Conservation (phyloP, 2,329 filamentous ascomycete genomes). For the Elsinoe perseae region DNA sequence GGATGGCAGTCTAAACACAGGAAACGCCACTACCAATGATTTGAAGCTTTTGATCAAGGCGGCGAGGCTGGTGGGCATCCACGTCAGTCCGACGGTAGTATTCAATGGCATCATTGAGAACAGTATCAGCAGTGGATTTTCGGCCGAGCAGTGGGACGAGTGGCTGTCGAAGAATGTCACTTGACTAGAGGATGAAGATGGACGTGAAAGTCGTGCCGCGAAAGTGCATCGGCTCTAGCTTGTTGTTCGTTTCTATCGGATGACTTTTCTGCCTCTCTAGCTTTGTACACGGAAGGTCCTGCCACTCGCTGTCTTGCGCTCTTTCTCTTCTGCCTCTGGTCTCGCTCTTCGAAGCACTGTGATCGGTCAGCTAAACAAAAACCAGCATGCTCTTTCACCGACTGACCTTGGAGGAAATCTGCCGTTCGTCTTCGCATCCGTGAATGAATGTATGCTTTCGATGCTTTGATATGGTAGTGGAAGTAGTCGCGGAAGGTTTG, state of each 20-base stretch:
- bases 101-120: slow-evolving; percentile 75
- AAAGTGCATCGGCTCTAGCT: not conserved
- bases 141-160: slow-evolving; percentile 72
- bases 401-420: slow-evolving; percentile 89
- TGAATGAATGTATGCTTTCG: slow-evolving; percentile 97
- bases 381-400: not conserved
- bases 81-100: slow-evolving; percentile 84
- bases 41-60: slow-evolving; percentile 73
- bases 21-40: slow-evolving; percentile 77
- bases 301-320: slow-evolving; percentile 95
- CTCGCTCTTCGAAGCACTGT: slow-evolving; percentile 89
- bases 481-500: slow-evolving; percentile 99
- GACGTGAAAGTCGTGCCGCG: not conserved
- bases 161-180: slow-evolving; percentile 63
- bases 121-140: slow-evolving; percentile 72
- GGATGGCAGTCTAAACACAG: slow-evolving; percentile 64
- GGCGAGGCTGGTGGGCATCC: slow-evolving; percentile 68
- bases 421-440: slow-evolving; percentile 96
- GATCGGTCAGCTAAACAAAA: not conserved
- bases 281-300: slow-evolving; percentile 71
- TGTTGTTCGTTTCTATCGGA: slow-evolving; percentile 2
- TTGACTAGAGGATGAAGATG: slow-evolving; percentile 31
- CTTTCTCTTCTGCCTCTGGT: slow-evolving; percentile 93
- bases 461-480: slow-evolving; percentile 99
- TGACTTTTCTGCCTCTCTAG: slow-evolving; percentile 18